Conservation (phyloP, 148 eudicot genomes). For the Rhododendron simsii region DNA sequence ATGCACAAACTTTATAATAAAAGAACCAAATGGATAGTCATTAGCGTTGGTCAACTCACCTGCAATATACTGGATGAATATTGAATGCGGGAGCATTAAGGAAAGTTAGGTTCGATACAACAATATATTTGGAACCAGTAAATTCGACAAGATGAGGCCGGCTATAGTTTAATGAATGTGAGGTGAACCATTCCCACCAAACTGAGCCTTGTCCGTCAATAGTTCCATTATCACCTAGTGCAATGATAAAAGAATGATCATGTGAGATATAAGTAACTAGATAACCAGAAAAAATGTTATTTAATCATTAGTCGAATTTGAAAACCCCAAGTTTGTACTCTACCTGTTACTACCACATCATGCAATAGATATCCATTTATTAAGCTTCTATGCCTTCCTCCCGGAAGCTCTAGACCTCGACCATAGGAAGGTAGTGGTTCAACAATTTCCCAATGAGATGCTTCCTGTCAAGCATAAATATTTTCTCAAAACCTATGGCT, state of each 20-base stretch:
- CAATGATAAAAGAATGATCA: not conserved
- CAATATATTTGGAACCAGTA: slow-evolving; percentile 33
- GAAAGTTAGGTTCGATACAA: slow-evolving; percentile 49
- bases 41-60: slow-evolving; percentile 22
- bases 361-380: slow-evolving; percentile 42
- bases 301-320: not conserved
- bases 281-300: not conserved
- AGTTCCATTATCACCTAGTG: slow-evolving; percentile 51
- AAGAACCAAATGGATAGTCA: not conserved
- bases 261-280: not conserved
- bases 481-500: not conserved
- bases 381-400: slow-evolving; percentile 41
- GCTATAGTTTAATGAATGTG: slow-evolving; percentile 38
- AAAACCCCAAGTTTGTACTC: not conserved
- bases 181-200: slow-evolving; percentile 48
- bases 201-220: slow-evolving; percentile 52
- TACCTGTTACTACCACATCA: slow-evolving; percentile 57
- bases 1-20: not conserved
- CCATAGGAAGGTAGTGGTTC: slow-evolving; percentile 57
- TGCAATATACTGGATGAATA: slow-evolving; percentile 52
- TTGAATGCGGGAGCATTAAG: slow-evolving; percentile 45
- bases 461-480: slow-evolving; percentile 7
- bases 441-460: slow-evolving; percentile 36
- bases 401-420: slow-evolving; percentile 39
- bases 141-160: slow-evolving; percentile 59